These are phyloP conservation scores for Ilex paraguariensis DNA, from an alignment of 305 asterid species.

Conservation along the genomic window DNA sequence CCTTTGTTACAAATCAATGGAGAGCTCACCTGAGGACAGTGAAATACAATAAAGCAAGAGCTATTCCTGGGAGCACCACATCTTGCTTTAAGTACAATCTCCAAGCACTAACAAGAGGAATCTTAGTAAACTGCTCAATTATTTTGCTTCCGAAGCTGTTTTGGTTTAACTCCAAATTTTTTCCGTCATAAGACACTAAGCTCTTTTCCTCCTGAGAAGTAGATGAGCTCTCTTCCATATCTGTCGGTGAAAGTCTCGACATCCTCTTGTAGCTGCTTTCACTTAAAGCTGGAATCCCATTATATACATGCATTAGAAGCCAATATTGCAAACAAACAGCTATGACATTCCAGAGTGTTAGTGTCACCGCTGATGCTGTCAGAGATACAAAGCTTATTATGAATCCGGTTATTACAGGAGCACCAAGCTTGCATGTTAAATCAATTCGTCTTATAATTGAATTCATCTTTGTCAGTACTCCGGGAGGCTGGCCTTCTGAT, in stretches of 20 bases:
- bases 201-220: slow-evolving; percentile 20
- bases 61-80: slow-evolving; percentile 68
- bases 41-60: slow-evolving; percentile 70
- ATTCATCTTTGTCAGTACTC: slow-evolving; percentile 64
- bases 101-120: slow-evolving; percentile 69
- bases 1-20: too few relatives aligned
- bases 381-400: slow-evolving; percentile 79
- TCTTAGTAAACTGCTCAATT: slow-evolving; percentile 24
- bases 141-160: slow-evolving; percentile 19
- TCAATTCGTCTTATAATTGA: slow-evolving; percentile 77
- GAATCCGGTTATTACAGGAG: slow-evolving; percentile 74
- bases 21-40: slow-evolving; percentile 67
- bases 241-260: slow-evolving; percentile 25
- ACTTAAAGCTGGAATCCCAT: slow-evolving; percentile 59
- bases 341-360: slow-evolving; percentile 63
- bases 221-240: slow-evolving; percentile 25
- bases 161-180: slow-evolving; percentile 21
- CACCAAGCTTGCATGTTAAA: slow-evolving; percentile 62
- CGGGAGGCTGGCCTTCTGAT: slow-evolving; percentile 66
- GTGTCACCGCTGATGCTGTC: slow-evolving; percentile 64
- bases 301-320: slow-evolving; percentile 70
- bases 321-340: slow-evolving; percentile 75
- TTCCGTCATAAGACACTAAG: slow-evolving; percentile 12
- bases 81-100: slow-evolving; percentile 66
- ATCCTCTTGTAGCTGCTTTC: slow-evolving; percentile 40